A percentile compares a stretch with the other conserved stretches of the same genome.
Conservation (phyloP, 2,329 filamentous ascomycete genomes). For the Pseudogymnoascus sp. region DNA sequence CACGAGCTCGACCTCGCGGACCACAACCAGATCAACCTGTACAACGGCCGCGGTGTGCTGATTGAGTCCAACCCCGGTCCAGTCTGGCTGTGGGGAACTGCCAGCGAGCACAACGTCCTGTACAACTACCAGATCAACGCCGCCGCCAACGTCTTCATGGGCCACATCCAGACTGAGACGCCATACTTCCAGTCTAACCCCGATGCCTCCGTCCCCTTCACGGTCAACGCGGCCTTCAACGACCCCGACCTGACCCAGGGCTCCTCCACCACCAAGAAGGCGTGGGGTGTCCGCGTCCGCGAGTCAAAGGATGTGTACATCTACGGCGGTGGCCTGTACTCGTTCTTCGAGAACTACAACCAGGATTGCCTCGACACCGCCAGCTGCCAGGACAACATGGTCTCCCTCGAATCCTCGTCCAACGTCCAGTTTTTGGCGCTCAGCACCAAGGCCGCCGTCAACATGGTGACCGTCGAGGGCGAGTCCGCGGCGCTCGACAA, state of each 20-base stretch:
- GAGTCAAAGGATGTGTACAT: slow-evolving; percentile 60
- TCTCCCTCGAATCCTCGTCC: slow-evolving; percentile 58
- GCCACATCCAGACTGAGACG: slow-evolving; percentile 80
- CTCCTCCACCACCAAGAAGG: slow-evolving; percentile 48
- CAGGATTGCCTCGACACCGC: slow-evolving; percentile 60
- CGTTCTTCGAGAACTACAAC: slow-evolving; percentile 75
- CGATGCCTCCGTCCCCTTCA: slow-evolving; percentile 58
- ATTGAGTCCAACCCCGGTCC: slow-evolving; percentile 67
- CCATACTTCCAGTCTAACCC: slow-evolving; percentile 84
- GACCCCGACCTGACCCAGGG: slow-evolving; percentile 61
- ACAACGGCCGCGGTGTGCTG: slow-evolving; percentile 74
- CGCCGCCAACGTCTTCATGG: slow-evolving; percentile 73
- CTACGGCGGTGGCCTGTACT: slow-evolving; percentile 71
- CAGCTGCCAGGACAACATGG: slow-evolving; percentile 71
- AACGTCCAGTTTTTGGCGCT: slow-evolving; percentile 57
- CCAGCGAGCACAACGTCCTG: slow-evolving; percentile 56
- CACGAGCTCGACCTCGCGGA: slow-evolving; percentile 74
- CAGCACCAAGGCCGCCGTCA: slow-evolving; percentile 65
- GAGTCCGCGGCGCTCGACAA: slow-evolving; percentile 43
- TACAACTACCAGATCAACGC: slow-evolving; percentile 82
- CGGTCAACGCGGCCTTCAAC: slow-evolving; percentile 44
- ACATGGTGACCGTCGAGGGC: slow-evolving; percentile 62
- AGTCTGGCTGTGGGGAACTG: slow-evolving; percentile 74
- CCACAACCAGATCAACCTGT: slow-evolving; percentile 75
- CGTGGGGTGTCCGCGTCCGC: slow-evolving; percentile 66